Evolutionary conservation across 2,329 filamentous ascomycete species (phyloP).

Genomic region (Colletotrichum lindemuthianum): DNA sequence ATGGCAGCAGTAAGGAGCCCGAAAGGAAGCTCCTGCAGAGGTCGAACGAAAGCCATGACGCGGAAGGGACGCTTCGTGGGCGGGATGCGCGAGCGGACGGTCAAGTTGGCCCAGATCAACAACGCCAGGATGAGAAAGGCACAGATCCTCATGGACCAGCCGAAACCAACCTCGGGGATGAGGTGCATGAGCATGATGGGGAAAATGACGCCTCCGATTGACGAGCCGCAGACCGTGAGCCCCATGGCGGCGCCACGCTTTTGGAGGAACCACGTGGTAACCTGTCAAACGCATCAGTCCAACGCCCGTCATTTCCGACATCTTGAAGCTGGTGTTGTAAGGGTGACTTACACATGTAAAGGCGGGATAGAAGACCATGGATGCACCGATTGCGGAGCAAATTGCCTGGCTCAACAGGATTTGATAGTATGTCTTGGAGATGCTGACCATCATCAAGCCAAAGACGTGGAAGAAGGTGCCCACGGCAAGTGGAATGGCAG

Average conservation of each 20-base stretch:
- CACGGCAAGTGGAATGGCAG: slow-evolving; percentile 60
- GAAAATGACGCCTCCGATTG: slow-evolving; percentile 51
- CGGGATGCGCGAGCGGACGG: slow-evolving; percentile 39
- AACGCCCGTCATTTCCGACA: no score
- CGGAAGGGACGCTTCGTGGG: slow-evolving; percentile 35
- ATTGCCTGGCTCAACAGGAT: slow-evolving; percentile 51
- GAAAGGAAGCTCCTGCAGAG: slow-evolving; percentile 43
- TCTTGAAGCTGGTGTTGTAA: not conserved
- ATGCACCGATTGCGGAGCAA: slow-evolving; percentile 48
- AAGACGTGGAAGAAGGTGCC: slow-evolving; percentile 68
- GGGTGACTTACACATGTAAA: not conserved
- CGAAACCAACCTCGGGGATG: slow-evolving; percentile 47
- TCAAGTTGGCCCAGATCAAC: slow-evolving; percentile 45
- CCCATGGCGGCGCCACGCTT: slow-evolving; percentile 43
- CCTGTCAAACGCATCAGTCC: not conserved
- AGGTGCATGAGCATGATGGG: slow-evolving; percentile 51
- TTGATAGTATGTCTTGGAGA: slow-evolving; percentile 53
- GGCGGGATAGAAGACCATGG: slow-evolving; percentile 43
- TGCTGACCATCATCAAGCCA: slow-evolving; percentile 69
- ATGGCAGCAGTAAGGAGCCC: slow-evolving; percentile 42
- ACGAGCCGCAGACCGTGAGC: slow-evolving; percentile 40
- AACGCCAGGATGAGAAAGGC: slow-evolving; percentile 49
- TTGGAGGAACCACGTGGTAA: slow-evolving; percentile 38
- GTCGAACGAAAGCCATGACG: slow-evolving; percentile 42
- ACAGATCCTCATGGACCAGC: slow-evolving; percentile 50